These are phyloP conservation scores for Pseudodiploospora longispora DNA, from an alignment of 2,329 filamentous ascomycete species.

Conservation along the genomic window DNA sequence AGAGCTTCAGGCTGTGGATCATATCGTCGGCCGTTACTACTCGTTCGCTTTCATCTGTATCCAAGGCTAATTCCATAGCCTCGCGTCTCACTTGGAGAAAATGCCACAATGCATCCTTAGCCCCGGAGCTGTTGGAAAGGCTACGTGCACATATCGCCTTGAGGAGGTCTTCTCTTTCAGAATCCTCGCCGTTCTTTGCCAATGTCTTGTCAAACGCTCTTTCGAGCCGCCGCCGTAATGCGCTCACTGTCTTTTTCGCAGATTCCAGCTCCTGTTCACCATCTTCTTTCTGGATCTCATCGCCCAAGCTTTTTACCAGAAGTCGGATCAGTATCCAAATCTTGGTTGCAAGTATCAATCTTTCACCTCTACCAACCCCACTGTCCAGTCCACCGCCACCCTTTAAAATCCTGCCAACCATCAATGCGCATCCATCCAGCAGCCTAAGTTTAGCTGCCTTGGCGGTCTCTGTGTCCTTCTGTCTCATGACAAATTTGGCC, in stretches of 20 bases:
- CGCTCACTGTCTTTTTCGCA: constrained; percentile 55
- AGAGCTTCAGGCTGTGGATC: constrained; percentile 60
- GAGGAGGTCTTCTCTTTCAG: constrained; percentile 47
- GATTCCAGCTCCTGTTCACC: constrained; percentile 42
- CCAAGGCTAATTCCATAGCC: constrained; percentile 57
- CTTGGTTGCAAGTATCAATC: constrained; percentile 56
- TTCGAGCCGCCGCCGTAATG: constrained; percentile 55
- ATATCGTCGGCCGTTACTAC: constrained; percentile 40
- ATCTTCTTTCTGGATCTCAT: constrained; percentile 29
- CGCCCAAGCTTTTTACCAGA: constrained; percentile 63
- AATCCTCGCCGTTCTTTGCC: constrained; percentile 48
- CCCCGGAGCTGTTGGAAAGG: constrained; percentile 69
- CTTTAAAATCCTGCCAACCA: constrained; percentile 41
- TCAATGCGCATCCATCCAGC: constrained; percentile 43
- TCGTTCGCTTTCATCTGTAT: constrained; percentile 35
- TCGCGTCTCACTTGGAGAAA: constrained; percentile 68
- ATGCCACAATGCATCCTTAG: constrained; percentile 68
- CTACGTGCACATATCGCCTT: constrained; percentile 76
- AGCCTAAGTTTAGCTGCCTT: constrained; percentile 39
- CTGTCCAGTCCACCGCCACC: constrained; percentile 24
- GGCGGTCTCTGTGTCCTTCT: constrained; percentile 18
- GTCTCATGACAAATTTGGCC: constrained; percentile 32
- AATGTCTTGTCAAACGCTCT: constrained; percentile 63
- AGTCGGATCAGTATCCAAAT: constrained; percentile 68
- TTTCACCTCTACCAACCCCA: constrained; percentile 33